These are phyloP conservation scores for Aspergillus proliferans DNA, from an alignment of 2,329 filamentous ascomycete species.

Conservation along the genomic window DNA sequence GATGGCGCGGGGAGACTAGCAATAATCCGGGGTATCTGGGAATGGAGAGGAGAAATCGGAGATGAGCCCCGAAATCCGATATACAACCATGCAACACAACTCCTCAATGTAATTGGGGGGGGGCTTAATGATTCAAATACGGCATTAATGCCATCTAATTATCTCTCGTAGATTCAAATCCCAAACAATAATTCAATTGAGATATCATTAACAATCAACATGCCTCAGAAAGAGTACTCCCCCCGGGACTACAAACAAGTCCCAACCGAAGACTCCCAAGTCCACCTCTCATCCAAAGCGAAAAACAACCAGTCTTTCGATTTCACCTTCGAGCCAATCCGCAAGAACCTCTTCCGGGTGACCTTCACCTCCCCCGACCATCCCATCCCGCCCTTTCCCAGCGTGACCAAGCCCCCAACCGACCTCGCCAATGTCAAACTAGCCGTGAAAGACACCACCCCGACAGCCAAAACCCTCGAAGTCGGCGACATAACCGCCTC, in stretches of 20 bases:
- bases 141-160: background rate
- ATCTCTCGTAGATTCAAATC: no score
- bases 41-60: constrained; percentile 14
- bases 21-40: background rate
- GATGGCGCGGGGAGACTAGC: background rate
- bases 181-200: background rate
- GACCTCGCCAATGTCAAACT: constrained; percentile 29
- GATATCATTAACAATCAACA: constrained; percentile 19
- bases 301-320: constrained; percentile 38
- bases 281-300: constrained; percentile 36
- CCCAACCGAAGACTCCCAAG: constrained; percentile 17
- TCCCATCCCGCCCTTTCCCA: constrained; percentile 60
- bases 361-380: constrained; percentile 59
- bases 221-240: constrained; percentile 47
- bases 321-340: constrained; percentile 59
- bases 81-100: constrained; percentile 4
- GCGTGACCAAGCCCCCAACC: constrained; percentile 43
- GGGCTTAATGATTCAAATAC: background rate
- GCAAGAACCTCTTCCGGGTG: constrained; percentile 60
- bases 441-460: constrained; percentile 22
- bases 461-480: constrained; percentile 39
- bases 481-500: constrained; percentile 48
- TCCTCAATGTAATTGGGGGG: background rate
- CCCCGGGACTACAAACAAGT: constrained; percentile 32
- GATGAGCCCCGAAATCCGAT: constrained; percentile 27